Percentiles rank a stretch among this genome's conserved stretches.
Conservation (phyloP, 257 asterid species). For the Misopates orontium region DNA sequence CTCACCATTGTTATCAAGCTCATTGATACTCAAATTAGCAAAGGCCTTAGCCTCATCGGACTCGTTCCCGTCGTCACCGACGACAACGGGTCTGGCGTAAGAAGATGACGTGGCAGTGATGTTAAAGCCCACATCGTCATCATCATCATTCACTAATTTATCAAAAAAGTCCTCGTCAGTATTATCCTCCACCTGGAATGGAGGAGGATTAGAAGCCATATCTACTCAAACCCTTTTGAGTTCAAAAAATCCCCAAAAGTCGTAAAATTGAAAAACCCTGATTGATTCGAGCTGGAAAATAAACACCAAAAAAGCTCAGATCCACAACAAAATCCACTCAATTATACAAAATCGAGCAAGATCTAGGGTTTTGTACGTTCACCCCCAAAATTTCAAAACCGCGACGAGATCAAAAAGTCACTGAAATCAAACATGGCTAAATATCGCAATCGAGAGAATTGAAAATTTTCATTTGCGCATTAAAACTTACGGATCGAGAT, state of each 20-base stretch:
- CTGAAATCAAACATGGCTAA: not conserved
- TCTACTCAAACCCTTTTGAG: conserved; percentile 40
- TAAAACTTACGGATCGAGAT: conserved; percentile 57
- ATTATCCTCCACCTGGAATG: conserved; percentile 91
- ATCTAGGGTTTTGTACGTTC: conserved; percentile 59
- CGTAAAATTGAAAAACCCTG: conserved; percentile 38
- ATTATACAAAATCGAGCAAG: conserved; percentile 43
- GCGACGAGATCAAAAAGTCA: not conserved
- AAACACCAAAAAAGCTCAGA: conserved; percentile 38
- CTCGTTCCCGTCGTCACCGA: conserved; percentile 46
- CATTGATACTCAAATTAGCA: conserved; percentile 60
- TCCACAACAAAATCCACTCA: conserved; percentile 41
- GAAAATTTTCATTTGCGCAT: conserved; percentile 20
- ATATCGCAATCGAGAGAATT: no score
- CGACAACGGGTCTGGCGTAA: conserved; percentile 24
- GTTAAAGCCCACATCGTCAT: conserved; percentile 53
- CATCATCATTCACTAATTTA: conserved; percentile 84
- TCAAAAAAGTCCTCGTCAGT: conserved; percentile 95
- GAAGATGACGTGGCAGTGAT: conserved; percentile 36
- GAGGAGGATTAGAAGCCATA: conserved; percentile 98
- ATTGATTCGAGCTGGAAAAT: conserved; percentile 33
- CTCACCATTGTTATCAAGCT: conserved; percentile 38
- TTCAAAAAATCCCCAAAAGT: conserved; percentile 27
- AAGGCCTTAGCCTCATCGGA: conserved; percentile 78
- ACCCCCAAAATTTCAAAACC: conserved; percentile 23